phyloP scores from a whole-genome alignment of 2,329 filamentous ascomycete species.

The Trichoderma gracile region DNA sequence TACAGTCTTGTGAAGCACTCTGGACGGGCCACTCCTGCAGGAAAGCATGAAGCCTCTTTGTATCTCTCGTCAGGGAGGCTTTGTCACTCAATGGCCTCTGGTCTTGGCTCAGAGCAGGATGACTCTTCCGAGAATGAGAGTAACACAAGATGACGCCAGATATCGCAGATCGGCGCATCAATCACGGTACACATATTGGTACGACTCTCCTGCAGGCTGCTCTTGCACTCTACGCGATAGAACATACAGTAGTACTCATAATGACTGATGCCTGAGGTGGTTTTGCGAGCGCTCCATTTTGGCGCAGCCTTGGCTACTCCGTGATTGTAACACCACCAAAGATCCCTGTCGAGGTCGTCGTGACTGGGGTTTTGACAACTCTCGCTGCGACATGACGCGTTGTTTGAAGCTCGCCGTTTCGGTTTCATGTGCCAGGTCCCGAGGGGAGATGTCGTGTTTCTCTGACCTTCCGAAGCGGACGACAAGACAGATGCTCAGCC shows the following conservation, averaged over 20 bases:
- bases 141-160: too few species aligned
- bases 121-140: too few species aligned
- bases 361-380: constrained; percentile 18
- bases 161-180: too few species aligned
- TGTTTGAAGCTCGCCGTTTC: constrained; percentile 4
- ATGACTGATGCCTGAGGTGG: too few species aligned
- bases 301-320: not conserved
- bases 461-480: not conserved
- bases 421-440: constrained; percentile 6
- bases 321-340: not conserved
- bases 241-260: not conserved
- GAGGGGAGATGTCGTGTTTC: not conserved
- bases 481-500: constrained; percentile 12
- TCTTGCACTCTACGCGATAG: too few species aligned
- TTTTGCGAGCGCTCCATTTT: constrained; percentile 1
- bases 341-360: constrained; percentile 1
- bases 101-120: too few species aligned
- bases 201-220: too few species aligned
- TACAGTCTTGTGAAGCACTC: not conserved
- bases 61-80: too few species aligned
- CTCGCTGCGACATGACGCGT: constrained; percentile 11
- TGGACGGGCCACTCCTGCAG: not conserved
- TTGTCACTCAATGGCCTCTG: too few species aligned
- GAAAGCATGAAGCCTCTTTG: too few species aligned
- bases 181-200: too few species aligned